Evolutionary conservation across 192 early-diverging fungal genomes (phyloP), one percentile per base, ranked within the genome.

Genomic region (Haplosporangium gracile): DNA sequence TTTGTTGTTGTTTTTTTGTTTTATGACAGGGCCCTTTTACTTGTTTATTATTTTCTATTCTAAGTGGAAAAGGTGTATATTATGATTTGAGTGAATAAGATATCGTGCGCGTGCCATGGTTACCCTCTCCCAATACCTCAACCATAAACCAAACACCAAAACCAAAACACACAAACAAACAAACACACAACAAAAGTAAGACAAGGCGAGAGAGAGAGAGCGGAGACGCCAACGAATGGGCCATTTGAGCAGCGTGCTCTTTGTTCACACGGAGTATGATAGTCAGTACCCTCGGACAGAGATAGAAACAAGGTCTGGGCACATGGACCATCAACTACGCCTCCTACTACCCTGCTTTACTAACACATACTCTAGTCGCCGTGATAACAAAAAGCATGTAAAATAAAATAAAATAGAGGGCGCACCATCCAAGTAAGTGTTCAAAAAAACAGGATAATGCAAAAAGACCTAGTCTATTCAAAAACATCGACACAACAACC

Each of bases 41-140:
- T 63, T 7, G 10, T 32, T 65, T 26, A 2, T n/a, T 65, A 29
- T n/a, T 65, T 65, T 65, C 10, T 65, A 29, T 65, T 65, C 16
- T 22, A 51, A 51, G 20, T 4, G 16, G 16, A 1, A 4, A 18
- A 51, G 4, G n/a, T 26, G 55, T 60, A 3, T 32, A 13, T 32
- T 32, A 1, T 32, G 5, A 1, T 65, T 11, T 65, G 0, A 65
- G 29, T 29, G 60, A 34, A 65, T 65, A 65, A 15, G 29, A 65
- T 32, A 32, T 65, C 60, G 60, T 65, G 60, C 60, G 60, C 60
- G 11, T 65, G 60, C 13, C 60, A 65, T 65, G 60, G 60, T 65
- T 65, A 32, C 60, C 13, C 29, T 65, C 26, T 36, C 36, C 36
- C 36, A 36, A 36, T 3, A 47, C 8, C 45, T 20, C 51, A 53